phyloP scores from a whole-genome alignment of 2,329 filamentous ascomycete species.

The Venturia asperata region DNA sequence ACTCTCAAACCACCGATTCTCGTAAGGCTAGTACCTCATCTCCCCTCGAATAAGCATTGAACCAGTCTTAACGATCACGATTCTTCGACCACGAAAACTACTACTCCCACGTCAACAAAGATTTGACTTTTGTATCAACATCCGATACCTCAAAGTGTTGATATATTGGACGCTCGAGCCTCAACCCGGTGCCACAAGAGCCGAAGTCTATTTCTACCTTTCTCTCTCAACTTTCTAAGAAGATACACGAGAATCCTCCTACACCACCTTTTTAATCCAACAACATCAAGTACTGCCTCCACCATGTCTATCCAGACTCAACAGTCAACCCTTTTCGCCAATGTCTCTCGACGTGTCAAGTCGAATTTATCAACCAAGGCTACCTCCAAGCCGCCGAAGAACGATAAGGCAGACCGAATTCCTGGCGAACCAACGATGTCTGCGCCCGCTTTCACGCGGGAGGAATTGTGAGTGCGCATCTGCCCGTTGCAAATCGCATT shows the following conservation, averaged over 20 bases:
- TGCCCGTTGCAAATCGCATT: no score
- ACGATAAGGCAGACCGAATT: not conserved
- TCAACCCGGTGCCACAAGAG: not conserved
- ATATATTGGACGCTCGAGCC: not conserved
- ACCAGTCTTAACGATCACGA: not conserved
- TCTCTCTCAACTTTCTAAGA: not conserved
- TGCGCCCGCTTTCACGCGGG: not conserved
- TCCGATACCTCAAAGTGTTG: not conserved
- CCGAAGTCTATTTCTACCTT: not conserved
- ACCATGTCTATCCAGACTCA: not conserved
- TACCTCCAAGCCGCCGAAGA: not conserved
- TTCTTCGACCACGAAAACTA: not conserved
- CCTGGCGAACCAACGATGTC: not conserved
- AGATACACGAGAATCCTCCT: not conserved
- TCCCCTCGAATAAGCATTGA: not conserved
- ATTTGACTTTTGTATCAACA: not conserved
- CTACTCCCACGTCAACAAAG: not conserved
- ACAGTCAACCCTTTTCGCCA: not conserved
- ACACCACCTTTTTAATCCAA: no score
- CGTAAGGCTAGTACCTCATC: no score
- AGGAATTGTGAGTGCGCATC: not conserved
- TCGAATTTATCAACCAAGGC: not conserved
- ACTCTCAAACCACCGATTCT: not conserved
- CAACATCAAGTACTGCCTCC: not conserved
- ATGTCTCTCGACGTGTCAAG: not conserved